A percentile compares a stretch with the other conserved stretches of the same genome.
Evolutionary conservation across 176 grass and related monocot genomes (phyloP).

Genomic region (Carex cristatella): DNA sequence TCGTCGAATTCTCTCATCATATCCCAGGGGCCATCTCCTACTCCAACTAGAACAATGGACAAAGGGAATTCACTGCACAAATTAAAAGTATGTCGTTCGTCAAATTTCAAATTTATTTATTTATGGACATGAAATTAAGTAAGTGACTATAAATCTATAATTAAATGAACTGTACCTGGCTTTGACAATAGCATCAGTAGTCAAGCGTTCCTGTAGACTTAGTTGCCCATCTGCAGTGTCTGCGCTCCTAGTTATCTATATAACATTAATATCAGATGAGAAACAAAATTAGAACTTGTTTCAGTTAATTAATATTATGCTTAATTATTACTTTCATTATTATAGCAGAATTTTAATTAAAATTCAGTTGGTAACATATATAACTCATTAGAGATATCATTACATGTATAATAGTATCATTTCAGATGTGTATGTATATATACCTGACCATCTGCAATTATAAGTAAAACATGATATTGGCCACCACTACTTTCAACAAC

Average conservation of each 20-base stretch:
- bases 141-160: not conserved
- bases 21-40: conserved; percentile 98
- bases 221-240: conserved; percentile 65
- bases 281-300: not conserved
- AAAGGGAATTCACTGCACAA: conserved; percentile 70
- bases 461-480: conserved; percentile 90
- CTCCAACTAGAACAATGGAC: conserved; percentile 89
- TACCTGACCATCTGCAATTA: conserved; percentile 99
- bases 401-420: not conserved
- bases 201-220: conserved; percentile 81
- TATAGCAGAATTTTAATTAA: no score
- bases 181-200: conserved; percentile 86
- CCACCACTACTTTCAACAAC: conserved; percentile 83
- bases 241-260: conserved; percentile 78
- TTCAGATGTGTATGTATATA: not conserved
- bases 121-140: conserved; percentile 20
- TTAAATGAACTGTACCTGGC: conserved; percentile 45
- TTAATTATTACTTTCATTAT: not conserved
- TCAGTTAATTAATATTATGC: not conserved
- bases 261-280: not conserved
- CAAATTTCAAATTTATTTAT: not conserved
- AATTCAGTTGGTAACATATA: no score
- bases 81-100: not conserved
- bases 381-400: no score
- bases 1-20: conserved; percentile 98